Evolutionary conservation across 768 basidiomycete genomes (phyloP).

Genomic region (Lentinula sp.): DNA sequence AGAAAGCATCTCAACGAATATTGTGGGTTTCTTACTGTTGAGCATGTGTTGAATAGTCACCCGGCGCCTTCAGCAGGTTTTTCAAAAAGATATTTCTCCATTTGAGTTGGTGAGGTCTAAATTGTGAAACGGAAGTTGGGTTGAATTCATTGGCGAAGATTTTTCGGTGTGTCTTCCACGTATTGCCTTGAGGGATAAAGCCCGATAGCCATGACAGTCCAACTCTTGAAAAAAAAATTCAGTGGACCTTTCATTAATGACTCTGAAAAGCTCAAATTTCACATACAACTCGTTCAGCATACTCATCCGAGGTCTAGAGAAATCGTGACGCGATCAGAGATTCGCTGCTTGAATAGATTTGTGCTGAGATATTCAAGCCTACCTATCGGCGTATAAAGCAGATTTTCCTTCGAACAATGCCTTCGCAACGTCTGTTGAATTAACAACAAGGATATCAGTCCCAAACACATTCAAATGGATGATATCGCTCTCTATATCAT

Average conservation of each 20-base stretch:
- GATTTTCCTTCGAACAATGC: slow-evolving; percentile 13
- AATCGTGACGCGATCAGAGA: not conserved
- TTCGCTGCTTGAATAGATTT: not conserved
- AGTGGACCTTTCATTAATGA: not conserved
- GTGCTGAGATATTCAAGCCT: slow-evolving; percentile 4
- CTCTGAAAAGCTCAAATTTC: not conserved
- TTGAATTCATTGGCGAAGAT: slow-evolving; percentile 12
- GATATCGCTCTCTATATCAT: slow-evolving; percentile 12
- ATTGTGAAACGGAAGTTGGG: slow-evolving; percentile 4
- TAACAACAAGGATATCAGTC: slow-evolving; percentile 13
- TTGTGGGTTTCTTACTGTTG: slow-evolving; percentile 9
- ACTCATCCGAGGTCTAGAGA: slow-evolving; percentile 12
- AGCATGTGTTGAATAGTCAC: slow-evolving; percentile 11
- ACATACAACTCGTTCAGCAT: slow-evolving; percentile 16
- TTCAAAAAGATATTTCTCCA: slow-evolving; percentile 12
- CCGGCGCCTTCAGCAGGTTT: slow-evolving; percentile 9
- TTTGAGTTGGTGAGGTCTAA: slow-evolving; percentile 8
- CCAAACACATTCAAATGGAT: slow-evolving; percentile 14
- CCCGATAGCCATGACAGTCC: slow-evolving; percentile 16
- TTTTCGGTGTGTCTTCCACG: slow-evolving; percentile 13
- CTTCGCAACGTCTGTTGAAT: slow-evolving; percentile 12
- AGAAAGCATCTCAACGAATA: not conserved
- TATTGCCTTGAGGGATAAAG: slow-evolving; percentile 14
- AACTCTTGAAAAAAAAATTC: slow-evolving; percentile 6
- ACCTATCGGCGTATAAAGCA: slow-evolving; percentile 15